A percentile compares a stretch with the other conserved stretches of the same genome.
Evolutionary conservation across 2,329 filamentous ascomycete genomes (phyloP).

Genomic region (Monilinia laxa): DNA sequence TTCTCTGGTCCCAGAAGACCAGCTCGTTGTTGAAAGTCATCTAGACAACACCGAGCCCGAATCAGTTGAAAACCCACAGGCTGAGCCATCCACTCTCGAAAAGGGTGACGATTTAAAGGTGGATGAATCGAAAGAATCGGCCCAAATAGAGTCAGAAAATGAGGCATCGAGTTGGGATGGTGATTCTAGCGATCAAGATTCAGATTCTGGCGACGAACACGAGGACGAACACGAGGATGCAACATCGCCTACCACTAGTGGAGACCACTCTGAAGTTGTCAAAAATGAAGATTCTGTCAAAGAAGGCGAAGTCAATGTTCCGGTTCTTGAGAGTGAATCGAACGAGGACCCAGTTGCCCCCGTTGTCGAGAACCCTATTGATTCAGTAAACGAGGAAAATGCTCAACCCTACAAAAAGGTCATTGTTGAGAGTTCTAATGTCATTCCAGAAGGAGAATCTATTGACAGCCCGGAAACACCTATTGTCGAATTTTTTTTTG

Average conservation of each 20-base stretch:
- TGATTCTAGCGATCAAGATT: conserved; percentile 1
- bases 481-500: not conserved
- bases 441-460: not conserved
- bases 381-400: not conserved
- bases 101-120: not conserved
- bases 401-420: not conserved
- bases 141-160: not conserved
- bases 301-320: not conserved
- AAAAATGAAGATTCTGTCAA: not conserved
- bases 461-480: not conserved
- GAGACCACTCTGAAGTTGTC: not conserved
- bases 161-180: conserved; percentile 6
- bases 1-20: not conserved
- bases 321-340: not conserved
- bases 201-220: not conserved
- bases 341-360: not conserved
- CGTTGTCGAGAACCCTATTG: not conserved
- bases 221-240: not conserved
- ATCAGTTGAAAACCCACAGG: not conserved
- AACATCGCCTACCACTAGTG: not conserved
- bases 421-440: not conserved
- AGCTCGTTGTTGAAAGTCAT: not conserved
- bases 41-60: not conserved
- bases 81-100: not conserved
- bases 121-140: not conserved